Percentiles rank a stretch among this genome's conserved stretches.
Conservation (phyloP, 495 filamentous ascomycete genomes). For the Penicillium dipodomyicola region DNA sequence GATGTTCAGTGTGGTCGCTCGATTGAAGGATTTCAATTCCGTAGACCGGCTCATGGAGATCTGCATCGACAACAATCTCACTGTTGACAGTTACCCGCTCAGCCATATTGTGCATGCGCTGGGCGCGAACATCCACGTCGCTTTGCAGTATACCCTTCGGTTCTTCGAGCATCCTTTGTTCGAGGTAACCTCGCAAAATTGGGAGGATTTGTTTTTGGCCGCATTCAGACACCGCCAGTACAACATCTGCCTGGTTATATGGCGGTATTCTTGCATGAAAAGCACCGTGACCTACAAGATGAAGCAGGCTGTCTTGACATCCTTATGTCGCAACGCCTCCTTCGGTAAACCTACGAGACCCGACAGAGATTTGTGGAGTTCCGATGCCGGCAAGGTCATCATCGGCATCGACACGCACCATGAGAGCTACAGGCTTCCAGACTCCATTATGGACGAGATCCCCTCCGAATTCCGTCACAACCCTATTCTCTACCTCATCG, state of each 20-base stretch:
- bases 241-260: conserved; percentile 49
- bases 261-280: conserved; percentile 50
- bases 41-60: conserved; percentile 30
- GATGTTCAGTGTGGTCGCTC: conserved; percentile 34
- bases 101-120: conserved; percentile 24
- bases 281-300: conserved; percentile 33
- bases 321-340: conserved; percentile 27
- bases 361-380: conserved; percentile 22
- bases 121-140: conserved; percentile 21
- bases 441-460: conserved; percentile 17
- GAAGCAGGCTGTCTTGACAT: conserved; percentile 29
- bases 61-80: conserved; percentile 25
- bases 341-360: conserved; percentile 10
- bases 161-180: conserved; percentile 17
- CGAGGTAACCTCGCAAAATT: conserved; percentile 14
- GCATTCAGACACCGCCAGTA: conserved; percentile 37
- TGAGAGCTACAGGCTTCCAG: conserved; percentile 9
- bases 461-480: conserved; percentile 33
- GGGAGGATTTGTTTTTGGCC: conserved; percentile 39
- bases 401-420: conserved; percentile 32
- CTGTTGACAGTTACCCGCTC: conserved; percentile 22
- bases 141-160: conserved; percentile 23
- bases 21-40: conserved; percentile 24
- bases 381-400: conserved; percentile 40
- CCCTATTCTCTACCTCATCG: conserved; percentile 30